A percentile compares a stretch with the other conserved stretches of the same genome.
Conservation (phyloP, 108 stramenopile genomes). For the Discostella pseudostelligera region DNA sequence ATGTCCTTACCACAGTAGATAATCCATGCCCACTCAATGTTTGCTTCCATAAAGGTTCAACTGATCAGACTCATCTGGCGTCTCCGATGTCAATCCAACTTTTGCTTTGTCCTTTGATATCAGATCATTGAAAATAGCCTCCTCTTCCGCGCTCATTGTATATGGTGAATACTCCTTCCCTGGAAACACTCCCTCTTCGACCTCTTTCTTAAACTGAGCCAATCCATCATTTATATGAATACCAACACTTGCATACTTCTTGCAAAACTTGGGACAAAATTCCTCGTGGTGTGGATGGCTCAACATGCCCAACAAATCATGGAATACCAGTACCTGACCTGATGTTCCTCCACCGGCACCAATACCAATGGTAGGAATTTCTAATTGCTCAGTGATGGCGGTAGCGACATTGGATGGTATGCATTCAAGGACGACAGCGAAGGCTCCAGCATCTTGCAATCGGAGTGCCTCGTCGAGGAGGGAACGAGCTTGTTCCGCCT, state of each 20-base stretch:
- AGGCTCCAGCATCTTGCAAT: slow-evolving; percentile 94
- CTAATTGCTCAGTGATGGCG: slow-evolving; percentile 90
- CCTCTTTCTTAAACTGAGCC: slow-evolving; percentile 87
- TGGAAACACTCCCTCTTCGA: slow-evolving; percentile 91
- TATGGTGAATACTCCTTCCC: slow-evolving; percentile 91
- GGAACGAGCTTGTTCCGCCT: slow-evolving; percentile 79
- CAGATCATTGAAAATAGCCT: slow-evolving; percentile 59
- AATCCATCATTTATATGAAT: slow-evolving; percentile 87
- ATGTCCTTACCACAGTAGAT: too few species aligned
- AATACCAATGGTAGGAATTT: slow-evolving; percentile 98
- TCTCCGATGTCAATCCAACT: slow-evolving; percentile 48
- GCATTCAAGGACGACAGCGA: slow-evolving; percentile 95
- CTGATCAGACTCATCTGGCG: slow-evolving; percentile 80
- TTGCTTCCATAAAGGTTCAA: slow-evolving; percentile 72
- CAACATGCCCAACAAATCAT: slow-evolving; percentile 97
- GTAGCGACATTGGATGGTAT: slow-evolving; percentile 92
- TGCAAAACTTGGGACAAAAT: slow-evolving; percentile 97
- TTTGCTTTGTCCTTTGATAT: slow-evolving; percentile 61
- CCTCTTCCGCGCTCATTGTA: slow-evolving; percentile 75
- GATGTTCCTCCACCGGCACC: slow-evolving; percentile 95
- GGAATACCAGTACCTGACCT: slow-evolving; percentile 95
- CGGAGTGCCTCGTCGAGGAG: slow-evolving; percentile 93
- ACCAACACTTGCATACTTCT: slow-evolving; percentile 91
- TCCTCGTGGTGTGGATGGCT: slow-evolving; percentile 96
- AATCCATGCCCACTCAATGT: too few species aligned